Evolutionary conservation across 73 alveolate genomes (phyloP).

Genomic region (Paramecium sexaurelia): DNA sequence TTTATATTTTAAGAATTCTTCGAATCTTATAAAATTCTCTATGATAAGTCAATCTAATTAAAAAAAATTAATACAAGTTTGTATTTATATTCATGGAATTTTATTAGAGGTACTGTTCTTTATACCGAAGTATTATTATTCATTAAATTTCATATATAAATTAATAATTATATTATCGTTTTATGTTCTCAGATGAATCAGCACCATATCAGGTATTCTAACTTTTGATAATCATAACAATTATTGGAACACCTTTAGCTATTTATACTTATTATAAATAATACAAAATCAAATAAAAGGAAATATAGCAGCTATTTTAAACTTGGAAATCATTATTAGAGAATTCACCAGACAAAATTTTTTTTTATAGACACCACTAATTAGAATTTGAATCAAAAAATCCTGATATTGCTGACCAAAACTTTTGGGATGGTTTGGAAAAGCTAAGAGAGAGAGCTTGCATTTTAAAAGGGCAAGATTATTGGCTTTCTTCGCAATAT

Average conservation of each 20-base stretch:
- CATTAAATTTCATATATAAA: background rate
- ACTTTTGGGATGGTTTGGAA: background rate
- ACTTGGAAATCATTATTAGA: background rate
- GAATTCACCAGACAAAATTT: background rate
- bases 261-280: background rate
- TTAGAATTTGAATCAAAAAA: background rate
- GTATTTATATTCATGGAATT: too few relatives aligned
- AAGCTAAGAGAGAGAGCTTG: background rate
- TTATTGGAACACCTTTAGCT: background rate
- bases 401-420: background rate
- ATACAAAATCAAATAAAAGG: background rate
- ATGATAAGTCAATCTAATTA: too few relatives aligned
- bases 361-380: background rate
- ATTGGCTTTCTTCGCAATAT: slow-evolving; percentile 83
- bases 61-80: too few relatives aligned
- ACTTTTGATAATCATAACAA: background rate
- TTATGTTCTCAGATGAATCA: background rate
- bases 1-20: too few relatives aligned
- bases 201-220: background rate
- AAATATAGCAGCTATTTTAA: background rate
- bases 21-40: too few relatives aligned
- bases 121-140: background rate
- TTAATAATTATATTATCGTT: background rate
- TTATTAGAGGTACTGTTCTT: too few relatives aligned
- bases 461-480: slow-evolving; percentile 14